These are phyloP conservation scores for Ostreobium quekettii DNA, from an alignment of 139 green algal genomes.

Conservation along the genomic window DNA sequence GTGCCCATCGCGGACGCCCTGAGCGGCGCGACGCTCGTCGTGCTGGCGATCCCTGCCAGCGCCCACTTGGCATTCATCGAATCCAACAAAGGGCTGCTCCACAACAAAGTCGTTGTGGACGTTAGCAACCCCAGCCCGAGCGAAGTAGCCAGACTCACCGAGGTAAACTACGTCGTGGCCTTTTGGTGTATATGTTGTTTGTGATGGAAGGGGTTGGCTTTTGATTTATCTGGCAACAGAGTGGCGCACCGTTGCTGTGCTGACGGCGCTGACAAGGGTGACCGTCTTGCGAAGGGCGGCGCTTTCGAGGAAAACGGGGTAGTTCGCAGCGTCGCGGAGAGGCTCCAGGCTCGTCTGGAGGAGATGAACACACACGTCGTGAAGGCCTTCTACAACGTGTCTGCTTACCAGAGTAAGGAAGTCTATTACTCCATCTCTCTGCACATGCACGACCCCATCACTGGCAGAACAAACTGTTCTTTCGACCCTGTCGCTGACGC, in stretches of 20 bases:
- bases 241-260: neutral
- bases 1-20: neutral
- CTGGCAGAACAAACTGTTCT: too few relatives aligned
- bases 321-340: neutral
- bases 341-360: neutral
- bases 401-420: neutral
- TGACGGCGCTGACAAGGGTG: neutral
- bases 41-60: neutral
- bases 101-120: neutral
- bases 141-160: neutral
- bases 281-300: neutral
- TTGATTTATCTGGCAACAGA: neutral
- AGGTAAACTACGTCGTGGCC: neutral
- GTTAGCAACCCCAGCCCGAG: neutral
- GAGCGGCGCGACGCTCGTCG: neutral
- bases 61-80: neutral
- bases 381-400: slow-evolving; percentile 1
- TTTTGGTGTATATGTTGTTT: neutral
- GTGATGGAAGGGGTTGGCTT: neutral
- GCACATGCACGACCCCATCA: too few relatives aligned
- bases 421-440: too few relatives aligned
- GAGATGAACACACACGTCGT: neutral
- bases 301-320: neutral
- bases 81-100: neutral
- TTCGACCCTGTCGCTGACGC: too few relatives aligned